Conservation (phyloP, 2,329 filamentous ascomycete species). For the Pseudogymnoascus sp. region DNA sequence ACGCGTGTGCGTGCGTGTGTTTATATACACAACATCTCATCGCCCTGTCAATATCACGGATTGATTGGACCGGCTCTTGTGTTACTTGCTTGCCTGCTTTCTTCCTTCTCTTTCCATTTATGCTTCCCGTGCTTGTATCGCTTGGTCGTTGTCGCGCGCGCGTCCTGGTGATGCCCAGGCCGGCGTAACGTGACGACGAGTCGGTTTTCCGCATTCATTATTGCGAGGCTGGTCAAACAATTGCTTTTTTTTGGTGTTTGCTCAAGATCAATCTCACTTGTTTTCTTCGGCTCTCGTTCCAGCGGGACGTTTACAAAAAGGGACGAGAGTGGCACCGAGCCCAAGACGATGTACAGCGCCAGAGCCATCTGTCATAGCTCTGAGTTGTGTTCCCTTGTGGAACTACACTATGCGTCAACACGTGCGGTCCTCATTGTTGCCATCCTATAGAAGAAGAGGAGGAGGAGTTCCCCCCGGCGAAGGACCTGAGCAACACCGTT, state of each 20-base stretch:
- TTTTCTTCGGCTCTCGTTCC: not conserved
- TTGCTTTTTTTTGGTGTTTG: not conserved
- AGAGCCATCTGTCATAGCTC: slow-evolving; percentile 8
- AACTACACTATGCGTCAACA: not conserved
- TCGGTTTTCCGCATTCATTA: slow-evolving; percentile 4
- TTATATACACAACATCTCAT: slow-evolving; percentile 4
- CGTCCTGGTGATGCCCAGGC: not conserved
- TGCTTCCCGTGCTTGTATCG: not conserved
- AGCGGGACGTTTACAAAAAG: not conserved
- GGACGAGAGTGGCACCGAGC: not conserved
- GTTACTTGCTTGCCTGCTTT: not conserved
- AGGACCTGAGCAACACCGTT: not conserved
- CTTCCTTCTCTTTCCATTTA: not conserved
- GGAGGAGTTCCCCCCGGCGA: not conserved
- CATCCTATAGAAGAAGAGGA: not conserved
- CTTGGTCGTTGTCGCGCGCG: slow-evolving; percentile 5
- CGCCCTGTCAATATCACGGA: not conserved
- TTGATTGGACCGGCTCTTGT: not conserved
- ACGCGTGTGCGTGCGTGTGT: slow-evolving; percentile 1
- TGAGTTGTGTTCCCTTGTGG: slow-evolving; percentile 3
- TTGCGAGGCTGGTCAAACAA: slow-evolving; percentile 1
- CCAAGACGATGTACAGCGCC: not conserved
- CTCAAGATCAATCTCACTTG: not conserved
- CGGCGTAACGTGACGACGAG: not conserved
- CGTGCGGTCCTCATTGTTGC: not conserved